Percentiles rank a stretch among this genome's conserved stretches.
These are phyloP conservation scores for Eimeria sp. DNA, from an alignment of 169 alveolate genomes.

Conservation along the genomic window DNA sequence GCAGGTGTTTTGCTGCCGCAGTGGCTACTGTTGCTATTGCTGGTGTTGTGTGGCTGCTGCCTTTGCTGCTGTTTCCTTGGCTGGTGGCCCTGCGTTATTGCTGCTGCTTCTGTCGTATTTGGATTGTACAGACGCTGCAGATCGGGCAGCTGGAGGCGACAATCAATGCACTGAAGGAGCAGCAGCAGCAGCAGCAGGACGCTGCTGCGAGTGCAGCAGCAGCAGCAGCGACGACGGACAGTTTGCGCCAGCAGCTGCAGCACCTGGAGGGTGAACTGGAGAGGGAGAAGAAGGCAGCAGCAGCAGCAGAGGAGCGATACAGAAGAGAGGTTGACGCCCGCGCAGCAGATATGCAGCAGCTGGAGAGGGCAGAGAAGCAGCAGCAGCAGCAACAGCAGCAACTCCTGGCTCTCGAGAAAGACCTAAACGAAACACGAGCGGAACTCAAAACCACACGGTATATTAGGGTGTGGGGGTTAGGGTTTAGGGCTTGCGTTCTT, in stretches of 20 bases:
- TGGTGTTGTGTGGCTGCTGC: constrained; percentile 14
- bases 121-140: constrained; percentile 44
- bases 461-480: not conserved
- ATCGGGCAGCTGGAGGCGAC: constrained; percentile 53
- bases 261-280: constrained; percentile 10
- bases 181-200: constrained; percentile 76
- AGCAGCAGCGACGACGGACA: constrained; percentile 63
- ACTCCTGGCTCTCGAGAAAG: constrained; percentile 9
- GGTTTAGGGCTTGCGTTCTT: not conserved
- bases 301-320: constrained; percentile 33
- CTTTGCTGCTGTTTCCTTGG: constrained; percentile 5
- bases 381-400: constrained; percentile 68
- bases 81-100: not conserved
- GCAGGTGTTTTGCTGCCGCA: not conserved
- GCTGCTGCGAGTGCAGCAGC: constrained; percentile 72
- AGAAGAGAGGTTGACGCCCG: constrained; percentile 40
- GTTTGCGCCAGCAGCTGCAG: not conserved
- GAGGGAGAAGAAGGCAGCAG: constrained; percentile 20
- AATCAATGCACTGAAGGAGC: constrained; percentile 35
- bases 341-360: constrained; percentile 64
- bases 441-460: constrained; percentile 34
- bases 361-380: constrained; percentile 56
- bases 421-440: not conserved
- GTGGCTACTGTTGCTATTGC: constrained; percentile 34
- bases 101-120: constrained; percentile 17